phyloP scores from a whole-genome alignment of 2,329 filamentous ascomycete species.

The Drechslerella dactyloides region DNA sequence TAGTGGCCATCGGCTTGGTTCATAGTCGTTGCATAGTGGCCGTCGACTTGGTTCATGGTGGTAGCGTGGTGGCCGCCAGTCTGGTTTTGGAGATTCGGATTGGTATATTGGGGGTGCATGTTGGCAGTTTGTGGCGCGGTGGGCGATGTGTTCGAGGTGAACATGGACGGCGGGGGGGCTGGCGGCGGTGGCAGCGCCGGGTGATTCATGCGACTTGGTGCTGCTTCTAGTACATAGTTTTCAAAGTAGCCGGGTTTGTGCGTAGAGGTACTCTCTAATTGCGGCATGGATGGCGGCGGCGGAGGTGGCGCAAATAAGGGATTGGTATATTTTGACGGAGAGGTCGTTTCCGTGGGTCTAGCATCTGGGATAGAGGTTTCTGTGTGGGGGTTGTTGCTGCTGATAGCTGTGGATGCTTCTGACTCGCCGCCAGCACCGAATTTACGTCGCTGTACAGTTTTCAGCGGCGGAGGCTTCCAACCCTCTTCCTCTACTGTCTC shows the following conservation, averaged over 20 bases:
- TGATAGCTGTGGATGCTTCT: neutral
- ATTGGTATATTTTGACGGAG: neutral
- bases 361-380: slow-evolving; percentile 7
- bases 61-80: slow-evolving; percentile 15
- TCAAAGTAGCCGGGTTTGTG: slow-evolving; percentile 25
- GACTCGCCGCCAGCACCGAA: slow-evolving; percentile 33
- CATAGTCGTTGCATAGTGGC: neutral
- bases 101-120: neutral
- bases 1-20: slow-evolving; percentile 13
- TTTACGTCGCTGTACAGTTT: slow-evolving; percentile 24
- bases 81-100: slow-evolving; percentile 10
- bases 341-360: neutral
- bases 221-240: slow-evolving; percentile 4
- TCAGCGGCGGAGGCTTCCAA: slow-evolving; percentile 38
- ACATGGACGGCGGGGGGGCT: slow-evolving; percentile 3
- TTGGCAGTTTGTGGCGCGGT: slow-evolving; percentile 1
- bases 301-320: slow-evolving; percentile 6
- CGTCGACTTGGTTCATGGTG: neutral
- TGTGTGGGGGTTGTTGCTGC: neutral
- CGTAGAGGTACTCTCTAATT: neutral
- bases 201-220: too few species aligned
- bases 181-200: slow-evolving; percentile 1
- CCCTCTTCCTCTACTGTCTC: slow-evolving; percentile 14
- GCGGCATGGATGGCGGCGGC: slow-evolving; percentile 12
- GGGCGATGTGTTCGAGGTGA: slow-evolving; percentile 12